Percentiles rank a stretch among this genome's conserved stretches.
These are phyloP conservation scores for Wickerhamiella parazyma DNA, from an alignment of 805 yeast species.

Conservation along the genomic window DNA sequence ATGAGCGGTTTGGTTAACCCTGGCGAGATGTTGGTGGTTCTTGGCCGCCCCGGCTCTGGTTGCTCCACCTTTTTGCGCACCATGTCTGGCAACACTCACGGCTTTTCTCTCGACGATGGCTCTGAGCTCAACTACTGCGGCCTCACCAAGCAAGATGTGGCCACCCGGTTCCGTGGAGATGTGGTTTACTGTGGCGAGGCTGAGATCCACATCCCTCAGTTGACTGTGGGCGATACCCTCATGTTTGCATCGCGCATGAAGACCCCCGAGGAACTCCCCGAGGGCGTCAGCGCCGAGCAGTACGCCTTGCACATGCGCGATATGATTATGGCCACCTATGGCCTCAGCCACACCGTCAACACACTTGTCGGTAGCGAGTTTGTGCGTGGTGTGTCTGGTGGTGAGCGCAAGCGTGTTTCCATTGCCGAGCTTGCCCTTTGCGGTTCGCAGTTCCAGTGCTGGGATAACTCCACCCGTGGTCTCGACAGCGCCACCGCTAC, in stretches of 20 bases:
- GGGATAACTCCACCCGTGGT: conserved; percentile 81
- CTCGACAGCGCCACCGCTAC: conserved; percentile 74
- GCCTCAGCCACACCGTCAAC: conserved; percentile 44
- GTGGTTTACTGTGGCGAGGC: conserved; percentile 32
- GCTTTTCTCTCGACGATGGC: conserved; percentile 39
- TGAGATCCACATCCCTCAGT: conserved; percentile 63
- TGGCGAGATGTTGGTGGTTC: conserved; percentile 57
- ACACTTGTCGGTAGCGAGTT: conserved; percentile 50
- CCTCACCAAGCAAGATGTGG: conserved; percentile 44
- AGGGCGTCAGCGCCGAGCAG: conserved; percentile 33
- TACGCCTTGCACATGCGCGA: conserved; percentile 38
- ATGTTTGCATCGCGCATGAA: conserved; percentile 56
- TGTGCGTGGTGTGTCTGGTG: conserved; percentile 68
- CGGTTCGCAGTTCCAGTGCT: conserved; percentile 50
- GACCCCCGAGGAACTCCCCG: conserved; percentile 44
- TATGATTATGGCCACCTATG: conserved; percentile 40
- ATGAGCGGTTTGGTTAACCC: conserved; percentile 35
- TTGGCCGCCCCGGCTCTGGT: conserved; percentile 72
- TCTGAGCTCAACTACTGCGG: conserved; percentile 45
- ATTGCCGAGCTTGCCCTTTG: conserved; percentile 63
- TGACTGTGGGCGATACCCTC: conserved; percentile 62
- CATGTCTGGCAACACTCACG: conserved; percentile 43
- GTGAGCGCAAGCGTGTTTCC: conserved; percentile 75
- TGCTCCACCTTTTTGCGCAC: conserved; percentile 58
- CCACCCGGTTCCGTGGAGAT: conserved; percentile 40